These are phyloP conservation scores for Chloris gayana DNA, from an alignment of 176 grass and related monocot species.

Conservation along the genomic window DNA sequence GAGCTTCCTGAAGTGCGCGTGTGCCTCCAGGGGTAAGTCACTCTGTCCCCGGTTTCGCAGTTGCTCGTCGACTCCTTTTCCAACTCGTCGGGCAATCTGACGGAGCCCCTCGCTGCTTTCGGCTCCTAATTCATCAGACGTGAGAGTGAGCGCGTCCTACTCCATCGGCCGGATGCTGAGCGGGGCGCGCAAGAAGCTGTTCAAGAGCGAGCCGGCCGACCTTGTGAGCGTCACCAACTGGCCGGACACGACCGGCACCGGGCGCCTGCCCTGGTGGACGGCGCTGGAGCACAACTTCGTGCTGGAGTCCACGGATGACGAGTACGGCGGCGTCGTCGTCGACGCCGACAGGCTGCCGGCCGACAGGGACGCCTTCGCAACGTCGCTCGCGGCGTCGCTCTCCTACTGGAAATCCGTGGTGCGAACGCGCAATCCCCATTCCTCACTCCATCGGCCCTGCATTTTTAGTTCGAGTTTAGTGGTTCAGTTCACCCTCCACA, in stretches of 20 bases:
- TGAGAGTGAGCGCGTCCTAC: conserved; percentile 45
- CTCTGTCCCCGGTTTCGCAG: background rate
- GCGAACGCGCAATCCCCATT: background rate
- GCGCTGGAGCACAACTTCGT: conserved; percentile 56
- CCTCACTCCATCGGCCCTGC: background rate
- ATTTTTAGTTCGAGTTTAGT: background rate
- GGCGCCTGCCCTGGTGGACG: conserved; percentile 34
- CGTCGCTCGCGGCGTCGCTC: conserved; percentile 61
- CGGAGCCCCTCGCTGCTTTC: background rate
- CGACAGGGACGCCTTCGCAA: conserved; percentile 56
- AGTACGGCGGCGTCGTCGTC: conserved; percentile 89
- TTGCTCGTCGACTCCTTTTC: background rate
- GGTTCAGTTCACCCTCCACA: background rate
- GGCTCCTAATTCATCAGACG: background rate
- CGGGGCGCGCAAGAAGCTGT: conserved; percentile 49
- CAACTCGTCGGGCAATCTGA: background rate
- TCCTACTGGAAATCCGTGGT: conserved; percentile 78
- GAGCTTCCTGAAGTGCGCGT: conserved; percentile 37
- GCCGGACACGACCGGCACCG: background rate
- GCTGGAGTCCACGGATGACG: conserved; percentile 74
- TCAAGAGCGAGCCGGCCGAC: conserved; percentile 26
- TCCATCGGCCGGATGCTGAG: conserved; percentile 52
- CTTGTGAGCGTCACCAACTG: conserved; percentile 32
- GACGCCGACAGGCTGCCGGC: conserved; percentile 62
- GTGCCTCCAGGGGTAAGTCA: conserved; percentile 32